Evolutionary conservation across 1,284 basidiomycete genomes (phyloP), one percentile per base, ranked within the genome.

Genomic region (Heimioporus punctisporus): DNA sequence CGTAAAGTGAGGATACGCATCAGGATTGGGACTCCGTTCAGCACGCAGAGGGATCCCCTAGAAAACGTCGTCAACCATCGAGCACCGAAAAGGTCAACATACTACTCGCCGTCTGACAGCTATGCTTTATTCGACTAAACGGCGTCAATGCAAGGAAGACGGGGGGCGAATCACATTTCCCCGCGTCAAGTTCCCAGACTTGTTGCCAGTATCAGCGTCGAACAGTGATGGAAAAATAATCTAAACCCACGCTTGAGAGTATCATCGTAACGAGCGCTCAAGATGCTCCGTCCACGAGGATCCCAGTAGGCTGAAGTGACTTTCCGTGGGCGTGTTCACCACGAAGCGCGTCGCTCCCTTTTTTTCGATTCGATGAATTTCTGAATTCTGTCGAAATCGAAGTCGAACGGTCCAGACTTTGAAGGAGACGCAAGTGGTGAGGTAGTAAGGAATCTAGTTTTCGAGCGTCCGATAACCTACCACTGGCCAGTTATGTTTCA

Each of bases 241-340:
- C n/a, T n/a, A n/a, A n/a, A 60, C 86, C 61, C 64, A 92, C 90
- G 60, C 62, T 88, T 76, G 39, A 93, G 61, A 2, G 78, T 81
- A 70, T 93, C 85, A 60, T 93, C 90, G 62, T 93, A 92, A 64
- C 85, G 85, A 7, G 91, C 93, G 68, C 89, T 92, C 40, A 92
- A 84, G 56, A 93, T 85, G 48, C 82, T 78, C 34, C 86, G 79
- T 14, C 90, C 90, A 52, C 85, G 75, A 9, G 89, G 82, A 65
- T 92, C 90, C 90, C 90, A 93, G 60, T 86, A 92, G 0, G 88
- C 91, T 11, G 91, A 85, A 59, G 86, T 92, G 42, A 85, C 66
- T 90, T 89, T 50, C 82, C 79, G 63, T 93, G 91, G 14, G 68
- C 66, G 77, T 82, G 88, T 62, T 86, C 82, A 3, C 76, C 85